phyloP scores from a whole-genome alignment of 2,329 filamentous ascomycete species.

The Lecanicillium sp. region DNA sequence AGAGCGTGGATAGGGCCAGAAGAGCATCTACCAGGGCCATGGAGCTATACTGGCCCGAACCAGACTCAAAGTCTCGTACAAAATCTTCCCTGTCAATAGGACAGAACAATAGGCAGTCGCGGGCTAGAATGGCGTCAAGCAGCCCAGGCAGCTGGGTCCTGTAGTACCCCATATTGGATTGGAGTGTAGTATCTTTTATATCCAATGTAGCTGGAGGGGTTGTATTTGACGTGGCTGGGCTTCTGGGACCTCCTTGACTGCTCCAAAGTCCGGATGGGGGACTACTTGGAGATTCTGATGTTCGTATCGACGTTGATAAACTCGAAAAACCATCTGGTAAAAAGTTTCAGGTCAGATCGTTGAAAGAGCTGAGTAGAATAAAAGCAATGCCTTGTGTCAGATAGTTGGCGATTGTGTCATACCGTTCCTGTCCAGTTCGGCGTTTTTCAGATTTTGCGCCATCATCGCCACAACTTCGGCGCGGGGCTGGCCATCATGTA shows the following conservation, averaged over 20 bases:
- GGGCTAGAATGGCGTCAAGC: not conserved
- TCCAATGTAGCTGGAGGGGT: no score
- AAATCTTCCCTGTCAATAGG: not conserved
- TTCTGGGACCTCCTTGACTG: no score
- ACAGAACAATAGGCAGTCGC: slow-evolving; percentile 2
- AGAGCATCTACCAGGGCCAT: not conserved
- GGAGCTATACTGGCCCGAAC: not conserved
- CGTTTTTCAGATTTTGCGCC: not conserved
- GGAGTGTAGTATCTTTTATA: not conserved
- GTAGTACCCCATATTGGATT: not conserved
- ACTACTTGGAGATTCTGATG: no score
- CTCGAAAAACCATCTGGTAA: no score
- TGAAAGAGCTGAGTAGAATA: no score
- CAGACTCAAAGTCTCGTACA: not conserved
- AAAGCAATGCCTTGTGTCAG: no score
- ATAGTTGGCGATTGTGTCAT: no score
- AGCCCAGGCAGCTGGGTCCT: slow-evolving; percentile 1
- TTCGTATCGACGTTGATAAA: no score
- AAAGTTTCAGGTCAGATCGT: no score
- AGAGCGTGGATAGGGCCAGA: not conserved
- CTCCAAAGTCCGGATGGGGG: no score
- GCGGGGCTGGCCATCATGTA: slow-evolving; percentile 2
- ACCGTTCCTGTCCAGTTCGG: not conserved
- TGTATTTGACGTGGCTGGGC: no score
- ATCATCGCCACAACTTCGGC: slow-evolving; percentile 4